phyloP scores from a whole-genome alignment of 148 eudicot species.

The Rhododendron molle region DNA sequence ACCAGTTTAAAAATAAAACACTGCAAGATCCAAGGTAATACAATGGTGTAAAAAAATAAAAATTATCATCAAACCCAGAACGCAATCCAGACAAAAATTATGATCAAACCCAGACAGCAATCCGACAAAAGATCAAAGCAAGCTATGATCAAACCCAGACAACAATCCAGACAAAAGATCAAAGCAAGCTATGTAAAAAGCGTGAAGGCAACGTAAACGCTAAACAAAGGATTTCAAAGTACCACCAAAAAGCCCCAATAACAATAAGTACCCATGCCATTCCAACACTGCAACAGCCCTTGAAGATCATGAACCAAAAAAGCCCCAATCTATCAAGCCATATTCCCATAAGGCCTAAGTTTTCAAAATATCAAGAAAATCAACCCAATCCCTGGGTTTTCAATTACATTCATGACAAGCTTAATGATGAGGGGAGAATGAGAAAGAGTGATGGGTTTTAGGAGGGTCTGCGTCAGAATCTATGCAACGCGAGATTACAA shows the following conservation, averaged over 20 bases:
- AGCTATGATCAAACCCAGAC: no score
- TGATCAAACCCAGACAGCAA: no score
- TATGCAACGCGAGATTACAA: conserved; percentile 1
- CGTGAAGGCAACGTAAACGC: neutral
- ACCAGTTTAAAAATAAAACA: neutral
- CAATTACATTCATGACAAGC: neutral
- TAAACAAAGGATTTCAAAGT: neutral
- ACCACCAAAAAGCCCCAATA: neutral
- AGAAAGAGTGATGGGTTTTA: conserved; percentile 1
- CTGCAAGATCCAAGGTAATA: neutral
- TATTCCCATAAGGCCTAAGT: neutral
- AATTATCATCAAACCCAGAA: neutral
- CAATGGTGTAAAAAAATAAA: neutral
- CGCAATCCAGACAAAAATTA: neutral
- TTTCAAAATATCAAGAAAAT: neutral
- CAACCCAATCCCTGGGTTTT: neutral
- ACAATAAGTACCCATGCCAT: neutral
- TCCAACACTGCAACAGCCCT: neutral
- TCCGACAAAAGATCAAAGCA: neutral
- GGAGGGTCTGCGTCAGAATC: conserved; percentile 6
- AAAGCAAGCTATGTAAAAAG: neutral
- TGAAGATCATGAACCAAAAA: neutral
- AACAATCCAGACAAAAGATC: neutral
- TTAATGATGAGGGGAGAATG: no score
- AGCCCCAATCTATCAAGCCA: neutral